Percentiles rank a stretch among this genome's conserved stretches.
These are phyloP conservation scores for Curvularia eragrostidis DNA, from an alignment of 2,329 filamentous ascomycete genomes.

Conservation along the genomic window DNA sequence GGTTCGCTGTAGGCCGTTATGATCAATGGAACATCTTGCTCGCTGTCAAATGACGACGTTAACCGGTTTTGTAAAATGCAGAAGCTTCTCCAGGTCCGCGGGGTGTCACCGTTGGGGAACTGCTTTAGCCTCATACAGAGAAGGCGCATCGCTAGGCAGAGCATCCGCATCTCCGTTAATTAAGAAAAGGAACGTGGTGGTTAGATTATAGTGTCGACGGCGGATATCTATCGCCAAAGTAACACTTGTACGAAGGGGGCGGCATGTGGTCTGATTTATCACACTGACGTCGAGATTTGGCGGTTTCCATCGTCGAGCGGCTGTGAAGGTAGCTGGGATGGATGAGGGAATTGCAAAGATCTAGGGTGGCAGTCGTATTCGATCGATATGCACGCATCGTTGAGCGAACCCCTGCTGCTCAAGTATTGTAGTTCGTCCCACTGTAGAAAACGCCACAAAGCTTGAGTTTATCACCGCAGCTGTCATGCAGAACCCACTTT, in stretches of 20 bases:
- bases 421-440: conserved; percentile 19
- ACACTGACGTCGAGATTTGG: background rate
- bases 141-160: background rate
- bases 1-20: background rate
- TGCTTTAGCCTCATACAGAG: conserved; percentile 9
- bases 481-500: conserved; percentile 29
- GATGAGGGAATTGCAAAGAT: background rate
- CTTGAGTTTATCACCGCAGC: conserved; percentile 37
- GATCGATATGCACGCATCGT: conserved; percentile 5
- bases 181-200: background rate
- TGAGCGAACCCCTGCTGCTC: conserved; percentile 12
- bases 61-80: conserved; percentile 4
- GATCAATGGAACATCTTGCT: background rate
- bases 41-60: background rate
- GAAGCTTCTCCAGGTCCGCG: conserved; percentile 15
- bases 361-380: background rate
- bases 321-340: background rate
- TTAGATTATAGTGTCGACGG: conserved; percentile 4
- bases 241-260: conserved; percentile 8
- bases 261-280: conserved; percentile 7
- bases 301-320: background rate
- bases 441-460: conserved; percentile 44
- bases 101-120: conserved; percentile 12
- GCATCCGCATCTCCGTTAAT: background rate
- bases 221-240: conserved; percentile 12